Evolutionary conservation across 2,329 filamentous ascomycete species (phyloP).

Genomic region (Alternaria novae-zelandiae): DNA sequence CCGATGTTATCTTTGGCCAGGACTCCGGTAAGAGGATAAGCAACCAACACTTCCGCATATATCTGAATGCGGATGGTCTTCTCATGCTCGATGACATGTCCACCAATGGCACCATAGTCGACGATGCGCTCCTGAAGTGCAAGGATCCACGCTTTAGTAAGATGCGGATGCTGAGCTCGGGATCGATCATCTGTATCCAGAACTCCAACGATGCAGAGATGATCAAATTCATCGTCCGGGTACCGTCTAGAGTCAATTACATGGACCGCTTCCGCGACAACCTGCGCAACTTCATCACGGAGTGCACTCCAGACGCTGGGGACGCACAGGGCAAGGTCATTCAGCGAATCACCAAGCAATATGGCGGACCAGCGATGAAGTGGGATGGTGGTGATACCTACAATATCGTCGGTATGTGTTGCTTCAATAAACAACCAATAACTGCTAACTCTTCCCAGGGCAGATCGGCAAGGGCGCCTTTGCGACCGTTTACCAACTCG

Average conservation of each 20-base stretch:
- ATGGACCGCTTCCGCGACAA: slow-evolving; percentile 72
- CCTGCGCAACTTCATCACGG: slow-evolving; percentile 68
- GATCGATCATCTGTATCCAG: slow-evolving; percentile 74
- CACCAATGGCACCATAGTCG: slow-evolving; percentile 93
- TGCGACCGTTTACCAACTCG: slow-evolving; percentile 89
- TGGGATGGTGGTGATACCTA: slow-evolving; percentile 85
- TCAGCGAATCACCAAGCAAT: slow-evolving; percentile 36
- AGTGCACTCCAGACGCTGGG: slow-evolving; percentile 34
- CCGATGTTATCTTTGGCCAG: slow-evolving; percentile 71
- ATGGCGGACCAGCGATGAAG: slow-evolving; percentile 66
- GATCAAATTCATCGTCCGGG: slow-evolving; percentile 82
- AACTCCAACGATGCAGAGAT: slow-evolving; percentile 62
- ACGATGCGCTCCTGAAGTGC: slow-evolving; percentile 69
- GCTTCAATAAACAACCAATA: background rate
- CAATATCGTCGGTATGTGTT: slow-evolving; percentile 67
- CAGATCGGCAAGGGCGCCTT: slow-evolving; percentile 93
- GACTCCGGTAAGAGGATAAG: slow-evolving; percentile 78
- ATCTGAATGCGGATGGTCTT: slow-evolving; percentile 81
- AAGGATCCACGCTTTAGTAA: slow-evolving; percentile 50
- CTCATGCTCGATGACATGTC: slow-evolving; percentile 94
- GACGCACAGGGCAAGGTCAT: slow-evolving; percentile 30
- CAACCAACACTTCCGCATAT: slow-evolving; percentile 96
- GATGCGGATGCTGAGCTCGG: slow-evolving; percentile 72
- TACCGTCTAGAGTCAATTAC: slow-evolving; percentile 74
- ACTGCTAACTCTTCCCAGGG: slow-evolving; percentile 47